Evolutionary conservation across 2,329 filamentous ascomycete species (phyloP).

Genomic region (Emydomyces testavorans): DNA sequence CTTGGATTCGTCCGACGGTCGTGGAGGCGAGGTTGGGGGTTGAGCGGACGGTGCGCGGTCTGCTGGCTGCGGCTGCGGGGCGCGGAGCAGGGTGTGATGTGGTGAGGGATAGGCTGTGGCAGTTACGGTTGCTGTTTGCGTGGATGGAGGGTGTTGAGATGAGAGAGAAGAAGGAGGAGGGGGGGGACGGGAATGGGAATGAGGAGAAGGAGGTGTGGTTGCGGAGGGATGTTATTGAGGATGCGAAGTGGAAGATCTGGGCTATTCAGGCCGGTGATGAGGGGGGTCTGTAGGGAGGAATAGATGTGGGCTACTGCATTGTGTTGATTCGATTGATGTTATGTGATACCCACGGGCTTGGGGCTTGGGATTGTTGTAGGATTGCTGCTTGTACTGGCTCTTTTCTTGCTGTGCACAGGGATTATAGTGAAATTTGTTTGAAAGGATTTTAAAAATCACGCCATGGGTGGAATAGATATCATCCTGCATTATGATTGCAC

Average conservation of each 20-base stretch:
- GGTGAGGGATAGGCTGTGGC: slow-evolving; percentile 48
- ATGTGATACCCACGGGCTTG: neutral
- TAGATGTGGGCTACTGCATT: neutral
- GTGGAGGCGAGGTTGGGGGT: slow-evolving; percentile 65
- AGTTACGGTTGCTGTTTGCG: slow-evolving; percentile 52
- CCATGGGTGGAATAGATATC: no score
- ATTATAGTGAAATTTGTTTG: no score
- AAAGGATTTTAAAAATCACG: no score
- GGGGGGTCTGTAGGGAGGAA: neutral
- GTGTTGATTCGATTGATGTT: neutral
- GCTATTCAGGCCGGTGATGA: slow-evolving; percentile 26
- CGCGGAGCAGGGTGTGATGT: slow-evolving; percentile 31
- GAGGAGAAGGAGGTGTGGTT: slow-evolving; percentile 29
- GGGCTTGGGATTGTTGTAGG: no score
- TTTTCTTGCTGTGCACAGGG: no score
- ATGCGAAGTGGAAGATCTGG: slow-evolving; percentile 34
- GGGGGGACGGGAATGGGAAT: slow-evolving; percentile 17
- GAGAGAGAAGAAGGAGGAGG: slow-evolving; percentile 21
- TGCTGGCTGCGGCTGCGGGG: slow-evolving; percentile 25
- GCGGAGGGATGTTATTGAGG: slow-evolving; percentile 31
- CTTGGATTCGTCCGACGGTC: slow-evolving; percentile 46
- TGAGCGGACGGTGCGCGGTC: slow-evolving; percentile 36
- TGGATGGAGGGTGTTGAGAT: slow-evolving; percentile 46
- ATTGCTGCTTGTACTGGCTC: no score
- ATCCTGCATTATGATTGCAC: no score